phyloP scores from a whole-genome alignment of 2,329 filamentous ascomycete genomes.

The Emericellopsis atlantica region DNA sequence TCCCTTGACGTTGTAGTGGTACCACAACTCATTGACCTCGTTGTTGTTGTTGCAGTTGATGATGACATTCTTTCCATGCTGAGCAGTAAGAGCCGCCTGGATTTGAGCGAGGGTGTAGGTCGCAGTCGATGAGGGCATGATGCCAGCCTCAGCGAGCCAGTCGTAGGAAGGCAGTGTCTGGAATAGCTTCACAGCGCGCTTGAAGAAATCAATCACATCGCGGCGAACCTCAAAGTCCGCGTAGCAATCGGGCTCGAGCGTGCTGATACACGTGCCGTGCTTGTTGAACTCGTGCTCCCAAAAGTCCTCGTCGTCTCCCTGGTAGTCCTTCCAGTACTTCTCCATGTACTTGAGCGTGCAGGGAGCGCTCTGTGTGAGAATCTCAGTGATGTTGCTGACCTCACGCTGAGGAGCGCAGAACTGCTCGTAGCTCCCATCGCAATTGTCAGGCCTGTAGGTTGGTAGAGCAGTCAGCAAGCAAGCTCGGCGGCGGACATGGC shows the following conservation, averaged over 20 bases:
- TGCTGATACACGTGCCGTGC: conserved; percentile 63
- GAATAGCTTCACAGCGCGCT: conserved; percentile 52
- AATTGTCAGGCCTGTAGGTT: conserved; percentile 41
- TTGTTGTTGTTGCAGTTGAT: conserved; percentile 36
- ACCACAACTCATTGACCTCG: conserved; percentile 43
- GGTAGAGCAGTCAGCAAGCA: not conserved
- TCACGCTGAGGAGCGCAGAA: conserved; percentile 49
- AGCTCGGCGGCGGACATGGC: too few relatives aligned
- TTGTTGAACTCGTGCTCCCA: conserved; percentile 69
- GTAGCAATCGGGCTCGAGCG: conserved; percentile 56
- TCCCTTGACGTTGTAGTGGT: conserved; percentile 49
- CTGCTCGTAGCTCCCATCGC: conserved; percentile 56
- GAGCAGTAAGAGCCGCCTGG: conserved; percentile 40
- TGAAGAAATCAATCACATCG: conserved; percentile 59
- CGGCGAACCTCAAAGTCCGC: conserved; percentile 42
- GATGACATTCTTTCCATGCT: conserved; percentile 41
- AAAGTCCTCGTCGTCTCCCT: conserved; percentile 49
- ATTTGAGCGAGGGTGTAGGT: conserved; percentile 50
- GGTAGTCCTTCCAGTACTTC: conserved; percentile 59
- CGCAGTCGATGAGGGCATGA: conserved; percentile 35
- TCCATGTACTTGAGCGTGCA: conserved; percentile 55
- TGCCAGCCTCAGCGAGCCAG: conserved; percentile 47
- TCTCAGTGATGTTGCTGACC: conserved; percentile 53
- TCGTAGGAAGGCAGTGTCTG: conserved; percentile 53
- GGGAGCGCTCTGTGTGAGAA: conserved; percentile 39